Evolutionary conservation across 768 basidiomycete genomes (phyloP), one percentile per base, ranked within the genome.

Genomic region (Phaffia australis): DNA sequence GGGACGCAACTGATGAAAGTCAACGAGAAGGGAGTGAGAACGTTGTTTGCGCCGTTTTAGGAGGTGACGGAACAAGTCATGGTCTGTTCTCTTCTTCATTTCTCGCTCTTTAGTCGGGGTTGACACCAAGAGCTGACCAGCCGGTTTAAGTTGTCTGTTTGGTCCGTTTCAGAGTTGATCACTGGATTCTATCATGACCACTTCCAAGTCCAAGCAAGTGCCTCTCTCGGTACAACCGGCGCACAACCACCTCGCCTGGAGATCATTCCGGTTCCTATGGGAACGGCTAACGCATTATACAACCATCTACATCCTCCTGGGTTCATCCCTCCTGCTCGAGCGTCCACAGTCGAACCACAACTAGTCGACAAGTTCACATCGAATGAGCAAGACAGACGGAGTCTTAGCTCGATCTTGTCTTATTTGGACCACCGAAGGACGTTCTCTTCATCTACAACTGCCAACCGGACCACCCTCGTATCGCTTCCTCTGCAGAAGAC

Each of bases 271-370:
- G 42, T 70, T 2, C 89, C 91, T 4, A 82, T 82, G 59, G 91
- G 91, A 29, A 94, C 91, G n/a, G 92, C 91, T 52, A 97, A 98
- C 74, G 94, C 94, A 0, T 80, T 95, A 46, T 92, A 87, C 76
- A 80, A 83, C 7, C 85, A 88, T 8, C 76, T 91, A 32, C 93
- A 87, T 75, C 84, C 84, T 0, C 81, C 83, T 0, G 56, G 23
- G 35, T 60, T 70, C 11, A 65, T 69, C 25, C 71, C 73, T 11
- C 70, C 71, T 19, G 19, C 14, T 16, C 3, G n/a, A 27, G 2
- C 6, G 49, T 9, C 61, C 29, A 18, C 19, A 50, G n/a, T 9
- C 32, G 25, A 50, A 18, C 15, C 7, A 30, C 8, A 62, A 47
- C 27, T 16, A 23, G 49, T 5, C 14, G 16, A n/a, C 19, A 29